Conservation (phyloP, 164 flowering plant genomes). For the Vitis riparia region DNA sequence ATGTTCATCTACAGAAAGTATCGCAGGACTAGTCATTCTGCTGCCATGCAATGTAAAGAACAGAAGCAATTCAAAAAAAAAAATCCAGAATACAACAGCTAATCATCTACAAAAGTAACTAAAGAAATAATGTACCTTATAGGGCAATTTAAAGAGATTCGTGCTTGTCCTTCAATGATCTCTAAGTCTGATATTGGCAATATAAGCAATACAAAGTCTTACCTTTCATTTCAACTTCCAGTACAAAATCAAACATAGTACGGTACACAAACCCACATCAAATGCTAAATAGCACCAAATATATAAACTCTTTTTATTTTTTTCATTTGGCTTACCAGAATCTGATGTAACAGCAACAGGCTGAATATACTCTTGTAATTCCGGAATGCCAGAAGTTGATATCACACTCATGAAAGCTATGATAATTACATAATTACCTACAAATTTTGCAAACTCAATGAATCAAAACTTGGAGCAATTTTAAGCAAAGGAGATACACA, state of each 20-base stretch:
- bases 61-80: too few species aligned
- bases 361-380: conserved; percentile 8
- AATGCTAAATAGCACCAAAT: neutral
- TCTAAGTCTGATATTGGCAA: neutral
- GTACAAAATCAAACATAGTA: neutral
- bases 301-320: neutral
- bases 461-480: neutral
- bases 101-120: too few species aligned
- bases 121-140: neutral
- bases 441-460: neutral
- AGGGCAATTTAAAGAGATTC: conserved; percentile 13
- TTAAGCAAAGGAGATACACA: neutral
- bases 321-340: neutral
- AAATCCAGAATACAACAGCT: too few species aligned
- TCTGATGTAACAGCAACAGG: conserved; percentile 3
- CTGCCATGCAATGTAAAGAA: too few species aligned
- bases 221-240: neutral
- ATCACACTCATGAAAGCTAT: conserved; percentile 6
- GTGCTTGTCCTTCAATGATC: conserved; percentile 3
- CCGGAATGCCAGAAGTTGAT: neutral
- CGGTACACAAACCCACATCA: neutral
- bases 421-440: conserved; percentile 5
- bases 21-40: too few species aligned
- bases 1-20: too few species aligned
- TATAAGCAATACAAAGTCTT: neutral